These are phyloP conservation scores for Neofusicoccum kwambonambiense DNA, from an alignment of 2,329 filamentous ascomycete genomes.

Conservation along the genomic window DNA sequence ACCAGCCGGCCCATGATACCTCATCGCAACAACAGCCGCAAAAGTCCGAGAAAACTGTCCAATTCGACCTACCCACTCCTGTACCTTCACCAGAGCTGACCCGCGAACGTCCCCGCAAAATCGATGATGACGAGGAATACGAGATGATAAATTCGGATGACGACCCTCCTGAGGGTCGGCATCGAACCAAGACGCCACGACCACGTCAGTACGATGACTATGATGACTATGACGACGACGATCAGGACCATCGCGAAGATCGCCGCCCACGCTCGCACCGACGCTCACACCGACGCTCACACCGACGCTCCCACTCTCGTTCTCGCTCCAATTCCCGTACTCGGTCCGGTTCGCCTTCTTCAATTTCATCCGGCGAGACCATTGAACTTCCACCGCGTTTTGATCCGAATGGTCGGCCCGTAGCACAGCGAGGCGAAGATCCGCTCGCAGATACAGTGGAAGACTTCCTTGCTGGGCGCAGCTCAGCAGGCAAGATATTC, in stretches of 20 bases:
- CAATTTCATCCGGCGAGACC: slow-evolving; percentile 32
- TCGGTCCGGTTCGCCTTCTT: slow-evolving; percentile 19
- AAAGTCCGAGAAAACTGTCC: slow-evolving; percentile 33
- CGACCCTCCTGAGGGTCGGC: slow-evolving; percentile 12
- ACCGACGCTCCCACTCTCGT: neutral
- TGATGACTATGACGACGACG: slow-evolving; percentile 31
- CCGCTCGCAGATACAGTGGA: slow-evolving; percentile 35
- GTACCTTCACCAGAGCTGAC: slow-evolving; percentile 2
- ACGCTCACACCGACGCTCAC: neutral
- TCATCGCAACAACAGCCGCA: slow-evolving; percentile 23
- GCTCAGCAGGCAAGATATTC: slow-evolving; percentile 17
- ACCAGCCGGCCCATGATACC: slow-evolving; percentile 10
- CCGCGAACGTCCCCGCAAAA: slow-evolving; percentile 2
- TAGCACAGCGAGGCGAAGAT: slow-evolving; percentile 28
- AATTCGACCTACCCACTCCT: slow-evolving; percentile 36
- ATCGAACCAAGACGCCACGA: slow-evolving; percentile 20
- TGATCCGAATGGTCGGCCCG: slow-evolving; percentile 30
- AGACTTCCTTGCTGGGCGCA: slow-evolving; percentile 26
- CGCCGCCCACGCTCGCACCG: neutral
- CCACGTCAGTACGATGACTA: slow-evolving; percentile 32
- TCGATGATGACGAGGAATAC: slow-evolving; percentile 14
- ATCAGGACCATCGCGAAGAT: slow-evolving; percentile 22
- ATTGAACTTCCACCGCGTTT: slow-evolving; percentile 38
- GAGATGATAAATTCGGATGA: slow-evolving; percentile 12
- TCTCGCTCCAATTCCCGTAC: slow-evolving; percentile 7